Evolutionary conservation across 495 filamentous ascomycete genomes (phyloP).

Genomic region (Lindgomyces ingoldianus): DNA sequence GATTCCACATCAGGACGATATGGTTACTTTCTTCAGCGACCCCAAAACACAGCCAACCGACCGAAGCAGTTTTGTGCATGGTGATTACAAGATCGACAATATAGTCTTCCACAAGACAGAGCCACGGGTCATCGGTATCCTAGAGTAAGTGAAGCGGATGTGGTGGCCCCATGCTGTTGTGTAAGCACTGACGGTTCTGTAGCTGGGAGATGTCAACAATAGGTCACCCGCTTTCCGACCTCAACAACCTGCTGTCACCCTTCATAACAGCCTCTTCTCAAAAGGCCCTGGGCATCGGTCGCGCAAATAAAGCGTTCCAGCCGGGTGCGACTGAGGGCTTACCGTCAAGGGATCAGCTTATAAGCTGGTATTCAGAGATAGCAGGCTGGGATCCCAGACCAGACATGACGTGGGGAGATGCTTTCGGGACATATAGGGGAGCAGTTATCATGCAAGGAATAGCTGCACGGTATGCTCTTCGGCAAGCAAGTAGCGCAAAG

Average conservation of each 20-base stretch:
- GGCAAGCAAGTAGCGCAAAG: constrained; percentile 87
- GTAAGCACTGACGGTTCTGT: neutral
- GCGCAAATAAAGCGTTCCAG: constrained; percentile 54
- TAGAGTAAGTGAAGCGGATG: constrained; percentile 62
- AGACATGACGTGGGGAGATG: constrained; percentile 63
- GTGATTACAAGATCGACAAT: constrained; percentile 98
- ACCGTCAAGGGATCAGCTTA: constrained; percentile 67
- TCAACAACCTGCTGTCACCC: constrained; percentile 76
- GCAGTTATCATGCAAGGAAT: constrained; percentile 93
- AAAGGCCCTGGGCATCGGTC: constrained; percentile 38
- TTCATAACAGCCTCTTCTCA: constrained; percentile 48
- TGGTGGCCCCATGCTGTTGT: neutral
- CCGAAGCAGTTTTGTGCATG: constrained; percentile 78
- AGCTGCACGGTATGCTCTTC: constrained; percentile 74
- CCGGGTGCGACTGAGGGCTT: constrained; percentile 66
- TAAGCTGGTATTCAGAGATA: constrained; percentile 74
- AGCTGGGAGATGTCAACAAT: constrained; percentile 97
- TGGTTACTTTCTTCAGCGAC: constrained; percentile 74
- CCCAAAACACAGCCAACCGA: constrained; percentile 72
- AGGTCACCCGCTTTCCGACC: constrained; percentile 87
- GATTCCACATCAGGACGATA: constrained; percentile 78
- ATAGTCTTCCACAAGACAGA: constrained; percentile 89
- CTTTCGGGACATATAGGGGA: constrained; percentile 48
- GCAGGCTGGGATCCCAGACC: constrained; percentile 66
- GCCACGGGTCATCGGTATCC: constrained; percentile 83